Evolutionary conservation across 164 flowering plant species (phyloP), one percentile per base, ranked within the genome.

Genomic region (Brasenia schreberi): DNA sequence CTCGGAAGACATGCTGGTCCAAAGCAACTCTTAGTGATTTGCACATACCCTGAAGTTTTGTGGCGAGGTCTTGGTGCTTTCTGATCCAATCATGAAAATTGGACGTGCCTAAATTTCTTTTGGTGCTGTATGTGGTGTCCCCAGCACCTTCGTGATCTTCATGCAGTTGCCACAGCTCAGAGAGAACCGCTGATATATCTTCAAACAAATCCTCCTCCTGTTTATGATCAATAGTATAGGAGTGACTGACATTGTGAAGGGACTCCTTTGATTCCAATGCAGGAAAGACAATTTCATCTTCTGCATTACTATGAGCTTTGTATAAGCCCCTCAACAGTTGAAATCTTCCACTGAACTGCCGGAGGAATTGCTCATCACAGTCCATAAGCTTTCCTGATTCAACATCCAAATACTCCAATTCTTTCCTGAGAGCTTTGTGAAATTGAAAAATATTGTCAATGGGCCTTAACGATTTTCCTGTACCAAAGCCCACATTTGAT

Each of bases 211-310:
- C 77, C 66, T 90, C 96, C 72, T 92, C 98, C 75, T 90, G 96
- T 79, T 84, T 92, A 81, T 92, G 98, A 72, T 92, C 98, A 70
- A 92, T 69, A 9, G 90, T 87, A 74, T 92, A 92, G 6, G 98
- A 87, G 74, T 92, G 98, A 76, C 98, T 92, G 18, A 92, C 98
- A 74, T 92, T 92, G 69, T 88, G 93, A 71, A 92, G 89, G 52
- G 93, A 71, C 75, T 90, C 98, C 72, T 81, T 88, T 63, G 98
- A 83, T 83, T 92, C 98, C 74, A 92, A 65, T 18, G 96, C 98
- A 69, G 98, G 98, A 70, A 92, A 92, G 12, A 90, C 98, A 42
- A 92, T 92, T 66, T 92, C 98, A 84, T 92, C 98, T 72, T 92
- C 98, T 5, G 98, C 96, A 78, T 92, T 92, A 71, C 98, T 92